phyloP scores from a whole-genome alignment of 192 early-diverging fungal species.

The Mortierella alpina region DNA sequence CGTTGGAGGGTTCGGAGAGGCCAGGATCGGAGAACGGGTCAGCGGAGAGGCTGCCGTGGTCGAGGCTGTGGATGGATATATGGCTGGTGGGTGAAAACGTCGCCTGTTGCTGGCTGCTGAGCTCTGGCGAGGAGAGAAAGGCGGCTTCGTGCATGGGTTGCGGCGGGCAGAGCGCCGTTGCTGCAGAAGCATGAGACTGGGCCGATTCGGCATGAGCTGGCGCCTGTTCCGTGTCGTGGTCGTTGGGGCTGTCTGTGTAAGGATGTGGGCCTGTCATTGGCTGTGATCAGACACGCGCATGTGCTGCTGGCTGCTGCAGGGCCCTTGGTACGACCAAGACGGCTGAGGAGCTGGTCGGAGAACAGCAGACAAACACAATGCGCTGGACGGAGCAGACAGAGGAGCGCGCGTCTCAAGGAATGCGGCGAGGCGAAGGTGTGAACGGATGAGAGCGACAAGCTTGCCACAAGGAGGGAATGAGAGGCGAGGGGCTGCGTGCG shows the following conservation, averaged over 20 bases:
- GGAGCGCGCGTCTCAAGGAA: no score
- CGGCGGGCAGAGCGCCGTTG: background rate
- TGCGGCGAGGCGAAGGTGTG: no score
- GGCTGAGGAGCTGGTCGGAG: no score
- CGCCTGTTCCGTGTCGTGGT: background rate
- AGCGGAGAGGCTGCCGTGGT: conserved; percentile 1
- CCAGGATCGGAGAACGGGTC: background rate
- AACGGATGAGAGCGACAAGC: no score
- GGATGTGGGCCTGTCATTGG: background rate
- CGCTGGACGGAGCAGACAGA: no score
- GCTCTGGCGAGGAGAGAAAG: background rate
- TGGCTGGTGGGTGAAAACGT: conserved; percentile 7
- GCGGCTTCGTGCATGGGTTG: background rate
- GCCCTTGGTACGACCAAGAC: no score
- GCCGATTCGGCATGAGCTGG: background rate
- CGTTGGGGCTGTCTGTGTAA: no score
- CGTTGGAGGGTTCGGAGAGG: background rate
- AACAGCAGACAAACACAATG: no score
- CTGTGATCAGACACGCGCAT: no score
- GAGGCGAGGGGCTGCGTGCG: no score
- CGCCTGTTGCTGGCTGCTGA: background rate
- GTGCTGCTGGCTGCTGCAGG: no score
- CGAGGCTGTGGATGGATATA: conserved; percentile 6
- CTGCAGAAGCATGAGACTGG: background rate
- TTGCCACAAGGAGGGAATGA: no score